phyloP scores from a whole-genome alignment of 768 basidiomycete species.

The Lentinula raphanica region DNA sequence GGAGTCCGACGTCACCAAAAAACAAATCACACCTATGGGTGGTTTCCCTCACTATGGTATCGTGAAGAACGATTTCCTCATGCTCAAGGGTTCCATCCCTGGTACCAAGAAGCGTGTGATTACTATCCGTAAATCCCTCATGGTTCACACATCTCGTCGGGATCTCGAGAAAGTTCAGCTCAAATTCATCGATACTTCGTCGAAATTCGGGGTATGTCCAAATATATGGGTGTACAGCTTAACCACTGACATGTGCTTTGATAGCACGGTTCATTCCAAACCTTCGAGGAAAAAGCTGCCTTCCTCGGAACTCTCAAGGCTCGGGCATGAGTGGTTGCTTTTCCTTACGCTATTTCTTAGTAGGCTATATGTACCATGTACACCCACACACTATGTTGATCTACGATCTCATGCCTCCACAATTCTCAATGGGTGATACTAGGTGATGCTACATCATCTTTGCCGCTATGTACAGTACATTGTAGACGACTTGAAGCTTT shows the following conservation, averaged over 20 bases:
- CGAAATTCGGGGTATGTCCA: slow-evolving; percentile 86
- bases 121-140: slow-evolving; percentile 94
- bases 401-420: too few species aligned
- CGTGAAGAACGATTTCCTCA: slow-evolving; percentile 96
- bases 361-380: too few species aligned
- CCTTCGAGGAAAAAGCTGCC: slow-evolving; percentile 90
- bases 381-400: background rate
- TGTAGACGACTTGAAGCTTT: too few species aligned
- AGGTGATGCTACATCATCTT: too few species aligned
- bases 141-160: slow-evolving; percentile 92
- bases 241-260: slow-evolving; percentile 8
- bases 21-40: slow-evolving; percentile 93
- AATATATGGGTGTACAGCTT: background rate
- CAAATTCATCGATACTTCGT: slow-evolving; percentile 98
- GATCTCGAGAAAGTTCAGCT: slow-evolving; percentile 97
- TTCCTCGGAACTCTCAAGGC: slow-evolving; percentile 89
- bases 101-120: slow-evolving; percentile 98
- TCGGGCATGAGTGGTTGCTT: slow-evolving; percentile 6
- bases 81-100: slow-evolving; percentile 93
- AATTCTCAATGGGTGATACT: too few species aligned
- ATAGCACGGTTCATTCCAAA: slow-evolving; percentile 96
- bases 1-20: slow-evolving; percentile 90
- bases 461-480: too few species aligned
- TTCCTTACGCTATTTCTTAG: too few species aligned
- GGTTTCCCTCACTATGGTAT: slow-evolving; percentile 99